Conservation (phyloP, 2,329 filamentous ascomycete genomes). For the Annulohypoxylon truncatum region DNA sequence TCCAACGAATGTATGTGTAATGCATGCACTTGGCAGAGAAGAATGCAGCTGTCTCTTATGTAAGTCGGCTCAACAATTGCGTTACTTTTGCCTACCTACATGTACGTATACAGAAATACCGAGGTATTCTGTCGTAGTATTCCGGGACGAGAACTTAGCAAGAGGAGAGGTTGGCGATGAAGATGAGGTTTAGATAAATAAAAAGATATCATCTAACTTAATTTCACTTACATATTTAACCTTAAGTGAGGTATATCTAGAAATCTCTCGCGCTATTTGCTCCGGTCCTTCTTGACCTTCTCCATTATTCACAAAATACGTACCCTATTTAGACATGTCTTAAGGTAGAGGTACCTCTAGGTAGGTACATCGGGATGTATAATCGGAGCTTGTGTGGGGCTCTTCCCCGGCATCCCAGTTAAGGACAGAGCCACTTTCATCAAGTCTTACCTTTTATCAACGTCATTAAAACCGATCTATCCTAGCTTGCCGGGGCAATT, state of each 20-base stretch:
- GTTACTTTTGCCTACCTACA: slow-evolving; percentile 13
- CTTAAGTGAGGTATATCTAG: slow-evolving; percentile 1
- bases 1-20: slow-evolving; percentile 1
- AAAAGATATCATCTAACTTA: neutral
- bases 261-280: slow-evolving; percentile 27
- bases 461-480: slow-evolving; percentile 27
- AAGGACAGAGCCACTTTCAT: slow-evolving; percentile 13
- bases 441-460: slow-evolving; percentile 19
- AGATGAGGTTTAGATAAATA: neutral
- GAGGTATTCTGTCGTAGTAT: slow-evolving; percentile 4
- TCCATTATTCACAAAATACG: slow-evolving; percentile 16
- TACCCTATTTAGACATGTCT: neutral
- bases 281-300: slow-evolving; percentile 25
- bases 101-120: neutral
- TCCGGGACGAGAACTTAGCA: neutral
- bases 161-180: slow-evolving; percentile 1
- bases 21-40: neutral
- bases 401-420: slow-evolving; percentile 21
- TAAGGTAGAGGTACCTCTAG: neutral
- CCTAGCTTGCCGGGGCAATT: neutral
- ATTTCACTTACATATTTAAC: neutral
- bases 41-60: slow-evolving; percentile 21
- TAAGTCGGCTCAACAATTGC: slow-evolving; percentile 13
- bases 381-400: slow-evolving; percentile 39
- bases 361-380: neutral